A percentile compares a stretch with the other conserved stretches of the same genome.
phyloP scores from a whole-genome alignment of 106 monocot species.

The Apostasia shenzhenica region DNA sequence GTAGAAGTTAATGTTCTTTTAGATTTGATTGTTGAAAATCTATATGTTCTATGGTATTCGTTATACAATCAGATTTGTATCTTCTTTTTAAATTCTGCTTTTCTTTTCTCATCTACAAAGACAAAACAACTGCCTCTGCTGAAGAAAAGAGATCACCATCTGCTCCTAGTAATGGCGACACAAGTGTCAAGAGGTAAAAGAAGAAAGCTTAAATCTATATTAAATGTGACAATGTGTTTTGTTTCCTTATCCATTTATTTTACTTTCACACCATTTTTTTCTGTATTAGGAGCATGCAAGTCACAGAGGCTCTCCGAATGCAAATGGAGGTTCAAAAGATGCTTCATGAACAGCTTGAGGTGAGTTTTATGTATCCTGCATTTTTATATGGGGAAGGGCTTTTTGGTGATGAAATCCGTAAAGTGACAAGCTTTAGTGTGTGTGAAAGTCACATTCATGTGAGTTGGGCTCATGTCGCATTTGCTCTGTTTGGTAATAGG shows the following conservation, averaged over 20 bases:
- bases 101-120: slow-evolving; percentile 21
- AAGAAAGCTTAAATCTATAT: neutral
- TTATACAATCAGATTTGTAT: too few species aligned
- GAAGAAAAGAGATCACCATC: slow-evolving; percentile 42
- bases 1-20: too few species aligned
- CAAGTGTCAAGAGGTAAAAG: slow-evolving; percentile 32
- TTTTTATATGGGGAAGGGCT: neutral
- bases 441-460: too few species aligned
- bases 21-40: too few species aligned
- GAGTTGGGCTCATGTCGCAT: too few species aligned
- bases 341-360: slow-evolving; percentile 96
- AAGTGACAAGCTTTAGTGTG: too few species aligned
- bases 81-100: too few species aligned
- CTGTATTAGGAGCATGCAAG: slow-evolving; percentile 47
- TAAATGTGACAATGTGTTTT: neutral
- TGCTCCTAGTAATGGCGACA: slow-evolving; percentile 21
- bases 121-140: slow-evolving; percentile 39
- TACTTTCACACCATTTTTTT: neutral
- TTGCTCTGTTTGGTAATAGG: too few species aligned
- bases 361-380: slow-evolving; percentile 9
- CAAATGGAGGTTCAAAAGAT: slow-evolving; percentile 97
- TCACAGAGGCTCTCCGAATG: slow-evolving; percentile 66
- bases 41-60: too few species aligned
- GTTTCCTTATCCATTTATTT: neutral
- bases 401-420: neutral